phyloP scores from a whole-genome alignment of 495 filamentous ascomycete genomes.

The Aspergillus conjunctus region DNA sequence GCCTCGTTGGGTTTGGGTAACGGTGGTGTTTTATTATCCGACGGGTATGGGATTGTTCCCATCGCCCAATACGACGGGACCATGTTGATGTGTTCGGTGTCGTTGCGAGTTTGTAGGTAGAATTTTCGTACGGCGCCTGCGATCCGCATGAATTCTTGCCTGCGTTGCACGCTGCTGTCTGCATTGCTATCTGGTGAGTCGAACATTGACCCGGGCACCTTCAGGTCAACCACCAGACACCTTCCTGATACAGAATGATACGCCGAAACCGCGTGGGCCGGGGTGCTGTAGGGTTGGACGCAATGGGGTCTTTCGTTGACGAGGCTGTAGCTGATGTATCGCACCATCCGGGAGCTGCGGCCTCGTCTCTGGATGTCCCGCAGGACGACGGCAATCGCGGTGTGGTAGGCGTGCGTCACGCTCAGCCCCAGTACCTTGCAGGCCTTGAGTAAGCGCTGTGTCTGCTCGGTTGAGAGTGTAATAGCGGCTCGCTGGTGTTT shows the following conservation, averaged over 20 bases:
- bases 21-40: constrained; percentile 20
- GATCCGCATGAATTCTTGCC: constrained; percentile 17
- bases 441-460: constrained; percentile 17
- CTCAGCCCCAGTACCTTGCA: constrained; percentile 22
- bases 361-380: constrained; percentile 24
- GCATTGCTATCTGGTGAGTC: not conserved
- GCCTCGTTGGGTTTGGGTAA: constrained; percentile 32
- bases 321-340: constrained; percentile 31
- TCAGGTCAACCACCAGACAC: constrained; percentile 27
- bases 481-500: constrained; percentile 30
- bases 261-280: constrained; percentile 25
- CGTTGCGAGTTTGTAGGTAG: constrained; percentile 30
- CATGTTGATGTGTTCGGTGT: constrained; percentile 29
- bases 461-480: constrained; percentile 19
- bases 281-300: constrained; percentile 23
- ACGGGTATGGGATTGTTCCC: constrained; percentile 26
- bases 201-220: constrained; percentile 16
- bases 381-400: constrained; percentile 28
- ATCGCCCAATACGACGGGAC: constrained; percentile 33
- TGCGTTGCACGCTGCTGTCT: not conserved
- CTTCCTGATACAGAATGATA: constrained; percentile 35
- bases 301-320: constrained; percentile 32
- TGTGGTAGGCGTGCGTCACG: constrained; percentile 34
- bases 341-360: constrained; percentile 16
- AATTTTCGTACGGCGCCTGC: constrained; percentile 28